Percentiles rank a stretch among this genome's conserved stretches.
Conservation (phyloP, 1,284 basidiomycete genomes). For the Blastosporella zonata region DNA sequence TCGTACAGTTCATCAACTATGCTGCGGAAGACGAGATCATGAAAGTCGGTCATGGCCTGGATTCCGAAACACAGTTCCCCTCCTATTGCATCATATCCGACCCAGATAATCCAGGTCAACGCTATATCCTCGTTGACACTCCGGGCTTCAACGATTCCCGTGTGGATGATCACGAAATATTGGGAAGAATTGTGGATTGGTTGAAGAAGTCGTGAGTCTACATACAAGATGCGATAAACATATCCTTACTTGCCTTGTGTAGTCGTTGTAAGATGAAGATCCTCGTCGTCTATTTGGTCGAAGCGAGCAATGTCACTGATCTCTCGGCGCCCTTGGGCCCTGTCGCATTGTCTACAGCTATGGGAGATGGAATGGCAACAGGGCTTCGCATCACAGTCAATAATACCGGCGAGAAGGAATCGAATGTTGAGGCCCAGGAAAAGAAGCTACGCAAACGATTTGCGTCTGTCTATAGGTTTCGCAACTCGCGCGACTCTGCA, state of each 20-base stretch:
- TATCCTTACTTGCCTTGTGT: background rate
- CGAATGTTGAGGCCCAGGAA: background rate
- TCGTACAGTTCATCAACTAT: constrained; percentile 16
- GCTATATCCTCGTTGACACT: constrained; percentile 21
- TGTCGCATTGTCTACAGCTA: background rate
- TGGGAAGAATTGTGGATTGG: constrained; percentile 20
- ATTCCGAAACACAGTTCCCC: constrained; percentile 15
- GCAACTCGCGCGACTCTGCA: background rate
- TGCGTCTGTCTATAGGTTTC: background rate
- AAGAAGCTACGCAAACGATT: background rate
- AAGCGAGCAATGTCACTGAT: background rate
- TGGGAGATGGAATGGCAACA: background rate
- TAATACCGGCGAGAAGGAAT: background rate
- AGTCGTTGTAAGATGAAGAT: background rate
- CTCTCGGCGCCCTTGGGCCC: background rate
- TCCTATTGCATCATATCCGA: constrained; percentile 7
- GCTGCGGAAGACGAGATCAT: background rate
- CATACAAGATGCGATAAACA: constrained; percentile 8
- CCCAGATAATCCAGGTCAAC: constrained; percentile 2
- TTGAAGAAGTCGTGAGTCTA: constrained; percentile 13
- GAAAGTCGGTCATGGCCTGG: constrained; percentile 14
- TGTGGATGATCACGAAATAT: constrained; percentile 17
- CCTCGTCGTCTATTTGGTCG: background rate
- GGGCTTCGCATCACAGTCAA: background rate
- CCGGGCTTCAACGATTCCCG: constrained; percentile 23